phyloP scores from a whole-genome alignment of 768 basidiomycete genomes.

The Hemileccinum rubropunctum region DNA sequence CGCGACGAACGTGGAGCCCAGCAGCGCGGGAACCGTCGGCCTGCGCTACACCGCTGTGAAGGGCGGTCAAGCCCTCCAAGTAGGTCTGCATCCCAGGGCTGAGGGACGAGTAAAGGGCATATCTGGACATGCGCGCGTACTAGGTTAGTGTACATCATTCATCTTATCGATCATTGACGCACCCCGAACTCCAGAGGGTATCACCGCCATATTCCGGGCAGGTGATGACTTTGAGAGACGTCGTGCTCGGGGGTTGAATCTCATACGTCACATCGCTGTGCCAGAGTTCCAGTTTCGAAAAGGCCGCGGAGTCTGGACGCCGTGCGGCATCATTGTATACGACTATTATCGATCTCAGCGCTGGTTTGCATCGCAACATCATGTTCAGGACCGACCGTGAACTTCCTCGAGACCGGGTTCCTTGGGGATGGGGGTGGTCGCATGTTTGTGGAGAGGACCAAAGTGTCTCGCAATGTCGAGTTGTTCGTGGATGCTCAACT shows the following conservation, averaged over 20 bases:
- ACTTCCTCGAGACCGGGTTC: conserved; percentile 74
- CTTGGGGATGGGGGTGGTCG: conserved; percentile 72
- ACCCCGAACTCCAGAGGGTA: conserved; percentile 81
- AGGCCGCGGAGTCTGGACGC: conserved; percentile 61
- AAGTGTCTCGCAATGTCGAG: conserved; percentile 70
- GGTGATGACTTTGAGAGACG: conserved; percentile 72
- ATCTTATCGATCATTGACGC: conserved; percentile 19
- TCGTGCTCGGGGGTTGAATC: conserved; percentile 74
- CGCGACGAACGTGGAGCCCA: conserved; percentile 66
- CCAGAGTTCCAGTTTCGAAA: conserved; percentile 75
- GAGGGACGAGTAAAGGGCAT: conserved; percentile 80
- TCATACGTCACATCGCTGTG: conserved; percentile 85
- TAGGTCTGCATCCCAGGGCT: conserved; percentile 74
- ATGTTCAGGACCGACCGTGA: conserved; percentile 46
- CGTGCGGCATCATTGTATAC: conserved; percentile 68
- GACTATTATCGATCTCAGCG: conserved; percentile 38
- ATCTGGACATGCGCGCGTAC: conserved; percentile 38
- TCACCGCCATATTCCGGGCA: conserved; percentile 74
- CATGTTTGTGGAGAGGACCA: conserved; percentile 79
- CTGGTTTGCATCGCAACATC: not conserved
- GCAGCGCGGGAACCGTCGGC: conserved; percentile 72
- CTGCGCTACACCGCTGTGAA: conserved; percentile 77
- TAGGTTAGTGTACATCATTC: conserved; percentile 3
- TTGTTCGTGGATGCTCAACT: conserved; percentile 64
- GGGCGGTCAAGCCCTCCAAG: conserved; percentile 67